A percentile compares a stretch with the other conserved stretches of the same genome.
These are phyloP conservation scores for Drosera capensis DNA, from an alignment of 148 eudicot genomes.

Conservation along the genomic window DNA sequence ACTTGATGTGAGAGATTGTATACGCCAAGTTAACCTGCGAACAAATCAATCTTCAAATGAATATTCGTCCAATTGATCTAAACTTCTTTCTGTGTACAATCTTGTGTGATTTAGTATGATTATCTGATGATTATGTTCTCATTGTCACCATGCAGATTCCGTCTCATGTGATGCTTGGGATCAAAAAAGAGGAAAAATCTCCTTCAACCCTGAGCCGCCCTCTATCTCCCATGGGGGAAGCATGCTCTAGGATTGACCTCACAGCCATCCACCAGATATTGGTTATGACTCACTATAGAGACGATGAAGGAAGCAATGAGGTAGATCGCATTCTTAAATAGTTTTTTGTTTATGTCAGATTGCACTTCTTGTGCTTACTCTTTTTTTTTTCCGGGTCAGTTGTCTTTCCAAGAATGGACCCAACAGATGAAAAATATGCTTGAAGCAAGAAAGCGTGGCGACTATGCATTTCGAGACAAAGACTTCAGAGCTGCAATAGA, in stretches of 20 bases:
- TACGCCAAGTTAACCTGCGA: no score
- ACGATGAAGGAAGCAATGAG: slow-evolving; percentile 95
- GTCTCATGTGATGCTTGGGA: slow-evolving; percentile 64
- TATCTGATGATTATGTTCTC: neutral
- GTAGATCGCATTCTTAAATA: slow-evolving; percentile 14
- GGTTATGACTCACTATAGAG: slow-evolving; percentile 52
- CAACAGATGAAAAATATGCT: slow-evolving; percentile 87
- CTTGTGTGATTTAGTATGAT: neutral
- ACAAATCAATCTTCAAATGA: no score
- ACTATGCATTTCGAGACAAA: slow-evolving; percentile 63
- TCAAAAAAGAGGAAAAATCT: slow-evolving; percentile 51
- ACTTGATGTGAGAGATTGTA: no score
- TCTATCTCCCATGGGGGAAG: slow-evolving; percentile 83
- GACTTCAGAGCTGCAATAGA: slow-evolving; percentile 70
- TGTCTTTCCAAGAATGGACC: slow-evolving; percentile 95
- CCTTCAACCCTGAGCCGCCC: slow-evolving; percentile 64
- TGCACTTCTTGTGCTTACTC: neutral
- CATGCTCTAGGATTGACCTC: slow-evolving; percentile 80
- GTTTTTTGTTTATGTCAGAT: neutral
- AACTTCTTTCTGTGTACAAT: no score
- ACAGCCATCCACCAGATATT: slow-evolving; percentile 82
- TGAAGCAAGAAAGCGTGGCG: slow-evolving; percentile 80
- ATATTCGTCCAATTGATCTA: no score
- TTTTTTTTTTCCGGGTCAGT: slow-evolving; percentile 17
- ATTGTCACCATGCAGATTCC: slow-evolving; percentile 37